phyloP scores from a whole-genome alignment of 225 moss, liverwort and hornwort species.

The Takakia lepidozioides region DNA sequence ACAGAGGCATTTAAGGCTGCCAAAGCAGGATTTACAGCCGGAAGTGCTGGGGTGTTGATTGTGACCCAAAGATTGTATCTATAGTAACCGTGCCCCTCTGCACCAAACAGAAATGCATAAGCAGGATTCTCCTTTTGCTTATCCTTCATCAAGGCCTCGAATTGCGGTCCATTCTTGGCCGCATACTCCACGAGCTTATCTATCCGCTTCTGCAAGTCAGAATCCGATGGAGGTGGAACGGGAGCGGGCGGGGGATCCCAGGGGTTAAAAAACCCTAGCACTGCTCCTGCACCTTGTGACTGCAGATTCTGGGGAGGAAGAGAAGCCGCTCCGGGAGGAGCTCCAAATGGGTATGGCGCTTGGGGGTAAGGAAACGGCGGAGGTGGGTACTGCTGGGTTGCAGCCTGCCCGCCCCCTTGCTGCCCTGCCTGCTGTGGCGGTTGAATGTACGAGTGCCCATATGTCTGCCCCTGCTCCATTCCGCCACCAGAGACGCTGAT shows the following conservation, averaged over 20 bases:
- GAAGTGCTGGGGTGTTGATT: slow-evolving; percentile 32
- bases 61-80: slow-evolving; percentile 80
- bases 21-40: slow-evolving; percentile 41
- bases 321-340: slow-evolving; percentile 18
- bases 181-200: slow-evolving; percentile 98
- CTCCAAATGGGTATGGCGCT: slow-evolving; percentile 26
- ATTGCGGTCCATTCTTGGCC: slow-evolving; percentile 95
- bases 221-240: slow-evolving; percentile 65
- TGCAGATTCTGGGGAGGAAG: slow-evolving; percentile 34
- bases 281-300: slow-evolving; percentile 36
- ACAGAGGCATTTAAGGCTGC: slow-evolving; percentile 59
- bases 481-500: too few relatives aligned
- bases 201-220: slow-evolving; percentile 86
- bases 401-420: slow-evolving; percentile 19
- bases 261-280: slow-evolving; percentile 76
- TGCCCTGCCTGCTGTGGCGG: slow-evolving; percentile 23
- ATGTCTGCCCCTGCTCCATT: slow-evolving; percentile 57
- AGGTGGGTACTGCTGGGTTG: slow-evolving; percentile 32
- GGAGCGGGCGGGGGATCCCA: slow-evolving; percentile 84
- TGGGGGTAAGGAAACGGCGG: slow-evolving; percentile 31
- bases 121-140: slow-evolving; percentile 94
- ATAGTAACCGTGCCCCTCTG: slow-evolving; percentile 93
- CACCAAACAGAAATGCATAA: slow-evolving; percentile 89
- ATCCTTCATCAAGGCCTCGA: slow-evolving; percentile 98
- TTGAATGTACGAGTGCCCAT: slow-evolving; percentile 39